A percentile compares a stretch with the other conserved stretches of the same genome.
Evolutionary conservation across 306 rosid species (phyloP).

Genomic region (Glycine tomentella): DNA sequence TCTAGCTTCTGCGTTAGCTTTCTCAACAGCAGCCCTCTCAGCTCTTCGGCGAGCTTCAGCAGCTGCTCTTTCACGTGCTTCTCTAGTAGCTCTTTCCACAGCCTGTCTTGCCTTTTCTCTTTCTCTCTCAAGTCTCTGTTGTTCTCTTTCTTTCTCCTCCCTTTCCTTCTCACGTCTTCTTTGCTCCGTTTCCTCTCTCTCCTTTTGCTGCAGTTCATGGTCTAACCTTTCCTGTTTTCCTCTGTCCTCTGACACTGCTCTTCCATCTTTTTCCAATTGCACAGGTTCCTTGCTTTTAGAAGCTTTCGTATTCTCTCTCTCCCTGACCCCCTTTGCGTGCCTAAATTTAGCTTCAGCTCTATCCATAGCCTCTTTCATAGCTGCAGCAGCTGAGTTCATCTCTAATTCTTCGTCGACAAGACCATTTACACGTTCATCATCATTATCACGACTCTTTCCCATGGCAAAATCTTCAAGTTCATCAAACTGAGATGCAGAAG

Average conservation of each 20-base stretch:
- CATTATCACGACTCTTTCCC: slow-evolving; percentile 61
- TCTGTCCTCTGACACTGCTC: slow-evolving; percentile 54
- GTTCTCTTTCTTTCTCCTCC: slow-evolving; percentile 66
- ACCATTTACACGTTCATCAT: slow-evolving; percentile 58
- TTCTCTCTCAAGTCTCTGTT: slow-evolving; percentile 74
- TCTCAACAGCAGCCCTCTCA: slow-evolving; percentile 88
- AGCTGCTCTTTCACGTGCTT: slow-evolving; percentile 98
- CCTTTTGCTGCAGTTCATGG: slow-evolving; percentile 70
- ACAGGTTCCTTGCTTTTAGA: slow-evolving; percentile 69
- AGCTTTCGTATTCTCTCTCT: slow-evolving; percentile 79
- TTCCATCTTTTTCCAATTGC: slow-evolving; percentile 75
- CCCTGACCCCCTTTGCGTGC: slow-evolving; percentile 92
- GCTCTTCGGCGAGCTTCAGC: slow-evolving; percentile 83
- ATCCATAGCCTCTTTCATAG: slow-evolving; percentile 98
- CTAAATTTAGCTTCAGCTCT: slow-evolving; percentile 91
- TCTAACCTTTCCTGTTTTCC: slow-evolving; percentile 68
- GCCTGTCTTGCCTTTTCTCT: slow-evolving; percentile 84
- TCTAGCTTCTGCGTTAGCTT: slow-evolving; percentile 90
- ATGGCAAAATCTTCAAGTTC: slow-evolving; percentile 74
- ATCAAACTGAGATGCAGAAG: slow-evolving; percentile 59
- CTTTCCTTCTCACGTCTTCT: slow-evolving; percentile 51
- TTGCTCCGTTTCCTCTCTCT: slow-evolving; percentile 75
- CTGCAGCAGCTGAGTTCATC: slow-evolving; percentile 93
- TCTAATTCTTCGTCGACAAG: slow-evolving; percentile 74
- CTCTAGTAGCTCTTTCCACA: slow-evolving; percentile 99